Evolutionary conservation across 371 early-diverging fungal species (phyloP), one percentile per base, ranked within the genome.

Genomic region (Zychaea mexicana): DNA sequence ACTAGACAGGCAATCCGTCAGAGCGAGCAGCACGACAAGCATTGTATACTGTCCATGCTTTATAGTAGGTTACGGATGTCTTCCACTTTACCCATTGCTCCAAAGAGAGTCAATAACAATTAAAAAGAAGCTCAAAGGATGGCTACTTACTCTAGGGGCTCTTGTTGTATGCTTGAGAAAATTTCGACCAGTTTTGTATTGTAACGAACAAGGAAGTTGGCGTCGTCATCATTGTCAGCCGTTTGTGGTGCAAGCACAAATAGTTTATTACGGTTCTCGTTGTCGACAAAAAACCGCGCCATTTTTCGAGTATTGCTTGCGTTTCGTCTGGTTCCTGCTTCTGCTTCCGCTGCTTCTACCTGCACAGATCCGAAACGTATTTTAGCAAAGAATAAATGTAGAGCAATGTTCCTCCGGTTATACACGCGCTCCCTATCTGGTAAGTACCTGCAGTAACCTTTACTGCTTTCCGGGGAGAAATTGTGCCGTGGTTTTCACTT

Each of bases 261-360:
- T 10, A 49, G n/a, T 13, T 49, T 49, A 22, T 49, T 24, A 13
- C 24, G 49, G 24, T 49, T n/a, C n/a, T 49, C 49, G 49, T 49
- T 49, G 22, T n/a, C n/a, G n/a, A n/a, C n/a, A n/a, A 49, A 49
- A 49, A 49, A 49, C 22, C 49, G 49, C 49, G 49, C 49, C 49
- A 49, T 49, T 49, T 45, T 45, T 45, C 19, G 45, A 45, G 5
- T 5, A 12, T 33, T 33, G 33, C 8, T 33, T 33, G n/a, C n/a
- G 33, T 33, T 33, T 33, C 33, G 33, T 33, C 12, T 33, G 12
- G n/a, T n/a, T n/a, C n/a, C n/a, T n/a, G n/a, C n/a, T n/a, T n/a
- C n/a, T n/a, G n/a, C n/a, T n/a, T n/a, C n/a, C n/a, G n/a, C n/a
- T n/a, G n/a, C n/a, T n/a, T n/a, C n/a, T n/a, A n/a, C n/a, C n/a